Evolutionary conservation across 1,139 yeast species (phyloP).

Genomic region (Sugiyamaella novakii): DNA sequence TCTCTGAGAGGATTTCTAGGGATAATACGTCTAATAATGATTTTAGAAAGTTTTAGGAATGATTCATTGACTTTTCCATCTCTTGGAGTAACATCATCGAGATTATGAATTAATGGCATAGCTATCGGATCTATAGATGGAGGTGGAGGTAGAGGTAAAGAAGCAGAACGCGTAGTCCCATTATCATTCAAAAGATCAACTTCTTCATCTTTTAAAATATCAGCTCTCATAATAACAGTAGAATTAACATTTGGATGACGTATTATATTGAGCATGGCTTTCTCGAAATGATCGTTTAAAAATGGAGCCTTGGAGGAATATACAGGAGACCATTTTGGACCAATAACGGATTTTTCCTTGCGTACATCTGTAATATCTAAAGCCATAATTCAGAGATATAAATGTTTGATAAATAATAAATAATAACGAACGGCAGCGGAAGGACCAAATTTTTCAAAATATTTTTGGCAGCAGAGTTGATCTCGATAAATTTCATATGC

Average conservation of each 20-base stretch:
- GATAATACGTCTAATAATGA: conserved; percentile 73
- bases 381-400: conserved; percentile 2
- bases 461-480: neutral
- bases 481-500: conserved; percentile 1
- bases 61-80: conserved; percentile 45
- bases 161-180: neutral
- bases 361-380: conserved; percentile 35
- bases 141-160: conserved; percentile 33
- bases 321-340: conserved; percentile 60
- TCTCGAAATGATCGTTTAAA: conserved; percentile 55
- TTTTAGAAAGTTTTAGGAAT: conserved; percentile 47
- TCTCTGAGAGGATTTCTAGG: conserved; percentile 92
- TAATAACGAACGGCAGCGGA: too few relatives aligned
- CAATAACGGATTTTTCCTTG: conserved; percentile 52
- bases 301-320: conserved; percentile 41
- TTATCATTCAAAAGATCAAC: neutral
- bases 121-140: conserved; percentile 40
- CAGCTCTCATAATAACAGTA: conserved; percentile 87
- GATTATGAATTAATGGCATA: conserved; percentile 43
- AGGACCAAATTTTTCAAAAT: too few relatives aligned
- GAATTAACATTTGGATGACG: conserved; percentile 90
- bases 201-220: conserved; percentile 58
- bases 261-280: conserved; percentile 79
- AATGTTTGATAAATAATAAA: too few relatives aligned
- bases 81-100: conserved; percentile 59